Conservation (phyloP, 257 asterid species). For the Ligustrum vulgare region DNA sequence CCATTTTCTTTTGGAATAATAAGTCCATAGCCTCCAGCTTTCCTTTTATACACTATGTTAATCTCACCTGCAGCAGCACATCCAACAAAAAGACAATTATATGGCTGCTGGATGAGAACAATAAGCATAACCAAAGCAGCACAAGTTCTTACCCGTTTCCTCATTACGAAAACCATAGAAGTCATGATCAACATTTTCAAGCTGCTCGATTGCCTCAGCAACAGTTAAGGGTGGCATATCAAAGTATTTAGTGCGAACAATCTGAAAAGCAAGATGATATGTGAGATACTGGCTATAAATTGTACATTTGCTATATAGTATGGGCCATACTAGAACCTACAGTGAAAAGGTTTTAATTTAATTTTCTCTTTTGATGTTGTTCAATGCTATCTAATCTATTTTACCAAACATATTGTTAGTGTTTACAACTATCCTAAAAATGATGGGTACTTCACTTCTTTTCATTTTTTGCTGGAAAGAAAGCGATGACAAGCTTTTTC, state of each 20-base stretch:
- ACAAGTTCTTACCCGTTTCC: conserved; percentile 57
- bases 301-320: not conserved
- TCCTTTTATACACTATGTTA: conserved; percentile 75
- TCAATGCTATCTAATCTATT: too few relatives aligned
- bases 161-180: conserved; percentile 89
- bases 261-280: conserved; percentile 35
- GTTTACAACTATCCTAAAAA: not conserved
- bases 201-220: conserved; percentile 88
- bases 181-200: conserved; percentile 85
- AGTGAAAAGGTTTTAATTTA: too few relatives aligned
- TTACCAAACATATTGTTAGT: too few relatives aligned
- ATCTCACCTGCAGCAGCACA: conserved; percentile 57
- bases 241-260: conserved; percentile 82
- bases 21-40: conserved; percentile 82
- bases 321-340: too few relatives aligned
- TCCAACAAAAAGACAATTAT: not conserved
- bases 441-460: not conserved
- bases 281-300: not conserved
- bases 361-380: not conserved
- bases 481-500: too few relatives aligned
- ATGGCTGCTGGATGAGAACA: not conserved
- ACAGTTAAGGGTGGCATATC: conserved; percentile 92
- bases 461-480: too few relatives aligned
- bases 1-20: conserved; percentile 71
- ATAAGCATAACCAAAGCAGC: not conserved